Base-by-base conservation (phyloP, 371 early-diverging fungal species). In the Fennellomyces sp. region DNA sequence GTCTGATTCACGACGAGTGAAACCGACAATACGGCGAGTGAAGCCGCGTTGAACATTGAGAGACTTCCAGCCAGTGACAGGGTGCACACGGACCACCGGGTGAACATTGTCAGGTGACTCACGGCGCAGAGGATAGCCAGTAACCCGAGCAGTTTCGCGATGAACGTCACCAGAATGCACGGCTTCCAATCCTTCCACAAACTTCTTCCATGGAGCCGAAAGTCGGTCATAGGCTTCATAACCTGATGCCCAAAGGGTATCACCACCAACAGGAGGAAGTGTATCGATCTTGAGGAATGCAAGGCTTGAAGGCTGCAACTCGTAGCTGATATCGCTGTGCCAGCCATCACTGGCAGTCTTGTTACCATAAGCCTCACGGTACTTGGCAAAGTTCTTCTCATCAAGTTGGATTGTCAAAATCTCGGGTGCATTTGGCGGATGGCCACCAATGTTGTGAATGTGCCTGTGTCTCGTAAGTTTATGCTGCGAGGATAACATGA, bases 281-380 rank as follows among this genome's bases (percentile, higher is more conserved):
- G 70, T 71, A 26, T 81, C 79, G 28, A 87, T 70, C 47, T 80
- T 76, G 12, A 88, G 67, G 23, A 82, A 75, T 6, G 89, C 81
- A 55, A 80, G 69, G 17, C 82, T 80, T 2, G 86, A 63, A 19
- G 89, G 88, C 27, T 82, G 76, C 0, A 65, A 56, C 60, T 89
- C 89, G 56, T 79, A 87, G n/a, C 83, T 83, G 39, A 88, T 77
- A 70, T 88, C 89, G 56, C 75, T 73, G 54, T 84, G 85, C 83
- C 84, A 84, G 12, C 52, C 52, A 19, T 52, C 52, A 52, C 29
- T 33, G 11, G 52, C 12, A 17, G 19, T 52, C 10, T 33, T 6
- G n/a, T 19, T 12, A 17, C 21, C 33, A 26, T 23, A 33, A 11
- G 33, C n/a, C 19, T 52, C 15, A 52, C 27, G 52, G 19, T n/a